Evolutionary conservation across 129 eudicot genomes (phyloP), one percentile per base, ranked within the genome.

Genomic region (Helichrysum umbraculigerum): DNA sequence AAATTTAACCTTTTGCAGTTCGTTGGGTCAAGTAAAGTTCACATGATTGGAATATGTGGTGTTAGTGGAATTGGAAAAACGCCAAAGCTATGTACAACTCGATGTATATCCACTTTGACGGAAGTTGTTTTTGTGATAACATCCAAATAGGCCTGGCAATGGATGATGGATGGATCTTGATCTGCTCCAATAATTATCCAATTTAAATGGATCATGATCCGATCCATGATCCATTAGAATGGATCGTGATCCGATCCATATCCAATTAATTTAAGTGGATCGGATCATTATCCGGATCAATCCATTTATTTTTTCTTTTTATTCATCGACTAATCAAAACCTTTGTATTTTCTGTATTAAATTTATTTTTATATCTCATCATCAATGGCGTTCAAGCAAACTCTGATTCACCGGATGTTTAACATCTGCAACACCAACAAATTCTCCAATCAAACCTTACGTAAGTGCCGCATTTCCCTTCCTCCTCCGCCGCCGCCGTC

Each of bases 371-470:
- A 22, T 16, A 41, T 44, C 4, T 66, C 56, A 82, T 25, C n/a
- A n/a, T 57, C 86, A 81, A 93, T 91, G 98, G 97, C 97, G 87
- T 91, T 90, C 79, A 93, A 79, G 81, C 93, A 77, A 81, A 82
- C 77, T 16, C 60, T 93, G 32, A 56, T 86, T 1, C 88, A 87
- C 21, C 84, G 96, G 32, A 70, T 93, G 21, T 79, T 84, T 16
- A 75, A 69, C 78, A 65, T 87, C 32, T 79, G 73, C 47, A 80
- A 67, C 56, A 14, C 54, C 54, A 80, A 89, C 8, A 87, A 83
- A 70, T 62, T 63, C 4, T 82, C 88, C n/a, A 86, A 66, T 57
- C 88, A 89, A 12, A 70, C 93, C 20, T 17, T 85, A 29, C 82
- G 82, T 0, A 88, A 70, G 29, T 87, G 91, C 88, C 96, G 97